These are phyloP conservation scores for Pythium brachiatum DNA, from an alignment of 352 stramenopile genomes.

Conservation along the genomic window DNA sequence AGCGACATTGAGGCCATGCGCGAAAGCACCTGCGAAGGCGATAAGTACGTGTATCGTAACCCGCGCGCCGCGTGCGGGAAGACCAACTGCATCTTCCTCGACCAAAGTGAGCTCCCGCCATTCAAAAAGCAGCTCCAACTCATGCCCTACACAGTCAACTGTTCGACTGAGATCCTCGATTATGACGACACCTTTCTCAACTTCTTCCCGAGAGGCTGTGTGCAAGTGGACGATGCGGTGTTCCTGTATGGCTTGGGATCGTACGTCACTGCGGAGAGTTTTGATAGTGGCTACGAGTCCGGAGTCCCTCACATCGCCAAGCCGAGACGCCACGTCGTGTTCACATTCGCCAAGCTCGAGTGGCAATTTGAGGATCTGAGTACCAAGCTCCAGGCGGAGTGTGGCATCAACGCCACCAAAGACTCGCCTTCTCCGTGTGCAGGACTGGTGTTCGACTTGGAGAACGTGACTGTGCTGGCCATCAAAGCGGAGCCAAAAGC, in stretches of 20 bases:
- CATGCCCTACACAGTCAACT: conserved; percentile 35
- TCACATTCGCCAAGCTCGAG: conserved; percentile 19
- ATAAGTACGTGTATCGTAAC: conserved; percentile 30
- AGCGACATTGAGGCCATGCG: not conserved
- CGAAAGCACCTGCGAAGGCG: conserved; percentile 15
- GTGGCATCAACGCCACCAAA: not conserved
- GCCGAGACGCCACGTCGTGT: conserved; percentile 34
- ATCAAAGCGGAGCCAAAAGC: too few relatives aligned
- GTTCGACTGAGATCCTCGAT: conserved; percentile 24
- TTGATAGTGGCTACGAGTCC: conserved; percentile 6
- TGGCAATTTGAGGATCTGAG: conserved; percentile 8
- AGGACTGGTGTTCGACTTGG: conserved; percentile 9
- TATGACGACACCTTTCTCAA: conserved; percentile 38
- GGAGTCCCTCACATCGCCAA: conserved; percentile 27
- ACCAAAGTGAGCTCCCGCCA: conserved; percentile 28
- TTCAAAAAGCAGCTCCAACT: conserved; percentile 39
- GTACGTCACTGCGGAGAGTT: conserved; percentile 33
- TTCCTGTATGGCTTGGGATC: conserved; percentile 44
- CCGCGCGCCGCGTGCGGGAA: conserved; percentile 4
- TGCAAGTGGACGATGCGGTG: conserved; percentile 21
- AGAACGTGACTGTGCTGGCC: not conserved
- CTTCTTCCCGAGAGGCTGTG: conserved; percentile 35
- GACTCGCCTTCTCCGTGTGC: not conserved
- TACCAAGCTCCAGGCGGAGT: conserved; percentile 8
- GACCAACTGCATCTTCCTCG: conserved; percentile 37